These are phyloP conservation scores for Xylaria sp. DNA, from an alignment of 2,329 filamentous ascomycete genomes.

Conservation along the genomic window DNA sequence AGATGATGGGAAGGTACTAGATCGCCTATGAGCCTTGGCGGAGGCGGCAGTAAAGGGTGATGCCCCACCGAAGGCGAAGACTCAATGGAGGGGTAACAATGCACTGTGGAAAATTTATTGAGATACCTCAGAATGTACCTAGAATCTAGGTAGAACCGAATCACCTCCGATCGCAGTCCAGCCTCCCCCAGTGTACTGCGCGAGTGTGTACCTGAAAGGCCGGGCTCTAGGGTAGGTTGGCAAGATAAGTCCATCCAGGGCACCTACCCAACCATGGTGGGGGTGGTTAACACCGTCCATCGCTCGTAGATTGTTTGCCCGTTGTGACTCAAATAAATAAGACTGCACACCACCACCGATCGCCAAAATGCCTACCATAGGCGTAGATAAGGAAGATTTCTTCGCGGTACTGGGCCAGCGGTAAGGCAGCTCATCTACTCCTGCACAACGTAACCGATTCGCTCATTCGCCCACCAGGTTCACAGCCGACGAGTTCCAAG, in stretches of 20 bases:
- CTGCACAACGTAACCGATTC: constrained; percentile 27
- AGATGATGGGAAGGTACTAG: neutral
- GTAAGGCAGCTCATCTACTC: constrained; percentile 51
- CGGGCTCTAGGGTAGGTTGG: constrained; percentile 8
- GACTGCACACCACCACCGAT: constrained; percentile 4
- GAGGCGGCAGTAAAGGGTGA: neutral
- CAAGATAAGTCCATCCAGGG: constrained; percentile 13
- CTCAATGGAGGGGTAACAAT: constrained; percentile 17
- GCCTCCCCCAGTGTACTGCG: neutral
- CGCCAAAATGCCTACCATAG: constrained; percentile 87
- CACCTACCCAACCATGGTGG: constrained; percentile 18
- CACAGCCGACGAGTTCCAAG: constrained; percentile 93
- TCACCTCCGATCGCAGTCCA: neutral
- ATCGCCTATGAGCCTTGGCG: neutral
- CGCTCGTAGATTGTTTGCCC: neutral
- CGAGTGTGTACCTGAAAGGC: no score
- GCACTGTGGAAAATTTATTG: constrained; percentile 15
- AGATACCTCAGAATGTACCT: no score
- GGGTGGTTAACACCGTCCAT: constrained; percentile 7
- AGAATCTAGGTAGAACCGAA: neutral
- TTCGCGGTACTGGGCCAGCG: constrained; percentile 90
- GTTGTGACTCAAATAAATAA: constrained; percentile 24
- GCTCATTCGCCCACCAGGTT: constrained; percentile 58
- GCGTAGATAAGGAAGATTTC: constrained; percentile 94
- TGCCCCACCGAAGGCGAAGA: neutral